Evolutionary conservation across 78 protist genomes (phyloP).

Genomic region (Goniomonas avonlea): DNA sequence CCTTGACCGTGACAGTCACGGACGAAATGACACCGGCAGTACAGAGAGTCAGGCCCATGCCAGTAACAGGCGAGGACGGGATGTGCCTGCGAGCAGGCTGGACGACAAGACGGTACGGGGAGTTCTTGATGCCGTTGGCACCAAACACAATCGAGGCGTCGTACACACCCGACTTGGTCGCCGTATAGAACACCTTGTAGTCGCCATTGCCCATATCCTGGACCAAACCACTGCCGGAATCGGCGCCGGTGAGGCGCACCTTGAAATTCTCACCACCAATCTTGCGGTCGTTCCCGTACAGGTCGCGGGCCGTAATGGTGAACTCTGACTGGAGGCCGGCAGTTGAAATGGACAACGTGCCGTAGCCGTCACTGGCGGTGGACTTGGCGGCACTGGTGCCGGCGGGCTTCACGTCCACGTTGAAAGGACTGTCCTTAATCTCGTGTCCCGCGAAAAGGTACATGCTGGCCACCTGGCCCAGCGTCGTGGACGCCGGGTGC

Average conservation of each 20-base stretch:
- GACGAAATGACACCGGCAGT: constrained; percentile 11
- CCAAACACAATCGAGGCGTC: constrained; percentile 19
- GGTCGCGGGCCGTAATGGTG: constrained; percentile 1
- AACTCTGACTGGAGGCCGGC: constrained; percentile 24
- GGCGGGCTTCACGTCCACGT: constrained; percentile 14
- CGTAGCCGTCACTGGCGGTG: neutral
- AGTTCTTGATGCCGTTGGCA: constrained; percentile 7
- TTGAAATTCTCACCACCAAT: constrained; percentile 18
- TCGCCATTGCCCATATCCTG: neutral
- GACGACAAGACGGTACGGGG: constrained; percentile 13
- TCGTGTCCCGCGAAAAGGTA: no score
- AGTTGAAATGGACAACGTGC: neutral
- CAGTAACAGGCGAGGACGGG: neutral
- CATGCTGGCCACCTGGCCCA: no score
- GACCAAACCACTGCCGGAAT: neutral
- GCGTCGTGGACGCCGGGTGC: no score
- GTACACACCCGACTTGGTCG: constrained; percentile 5
- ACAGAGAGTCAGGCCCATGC: neutral
- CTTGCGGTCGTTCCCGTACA: constrained; percentile 9
- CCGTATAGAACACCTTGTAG: neutral
- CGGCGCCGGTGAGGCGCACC: constrained; percentile 9
- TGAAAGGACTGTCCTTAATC: constrained; percentile 5
- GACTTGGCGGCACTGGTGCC: constrained; percentile 15
- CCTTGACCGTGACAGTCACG: constrained; percentile 8
- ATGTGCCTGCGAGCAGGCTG: constrained; percentile 19